Conservation (phyloP, 2,329 filamentous ascomycete species). For the Epichloe aotearoae region DNA sequence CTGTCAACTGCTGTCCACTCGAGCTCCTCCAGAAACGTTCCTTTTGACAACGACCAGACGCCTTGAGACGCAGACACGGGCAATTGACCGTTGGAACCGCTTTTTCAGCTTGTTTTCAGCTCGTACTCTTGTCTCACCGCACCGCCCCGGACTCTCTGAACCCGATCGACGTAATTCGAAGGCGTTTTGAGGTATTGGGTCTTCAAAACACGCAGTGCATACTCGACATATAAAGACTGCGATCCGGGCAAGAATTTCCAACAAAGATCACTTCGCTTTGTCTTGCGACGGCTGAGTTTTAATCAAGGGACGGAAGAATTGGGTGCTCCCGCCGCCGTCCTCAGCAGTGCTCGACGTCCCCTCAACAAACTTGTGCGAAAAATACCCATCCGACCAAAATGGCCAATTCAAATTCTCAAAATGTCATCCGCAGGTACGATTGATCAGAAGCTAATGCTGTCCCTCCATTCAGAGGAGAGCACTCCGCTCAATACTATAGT, state of each 20-base stretch:
- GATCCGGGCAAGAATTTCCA: no score
- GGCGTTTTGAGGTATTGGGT: not conserved
- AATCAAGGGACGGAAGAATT: no score
- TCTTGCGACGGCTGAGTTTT: no score
- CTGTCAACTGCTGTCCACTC: not conserved
- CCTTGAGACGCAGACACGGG: not conserved
- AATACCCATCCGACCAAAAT: conserved; percentile 17
- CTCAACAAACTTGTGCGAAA: not conserved
- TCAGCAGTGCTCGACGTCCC: no score
- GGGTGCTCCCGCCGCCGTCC: not conserved
- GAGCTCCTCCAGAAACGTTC: not conserved
- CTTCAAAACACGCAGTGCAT: not conserved
- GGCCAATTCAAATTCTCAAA: conserved; percentile 33
- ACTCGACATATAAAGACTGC: not conserved
- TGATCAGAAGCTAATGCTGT: not conserved
- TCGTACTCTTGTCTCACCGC: not conserved
- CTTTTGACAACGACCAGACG: not conserved
- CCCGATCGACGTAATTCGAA: not conserved
- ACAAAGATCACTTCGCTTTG: no score
- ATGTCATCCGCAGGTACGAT: conserved; percentile 52
- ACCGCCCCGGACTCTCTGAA: not conserved
- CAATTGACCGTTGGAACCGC: not conserved
- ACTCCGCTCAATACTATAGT: not conserved
- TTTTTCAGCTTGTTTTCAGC: not conserved
- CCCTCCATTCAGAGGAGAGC: not conserved